Base-by-base conservation (phyloP, 768 basidiomycete species). In the Dacryopinax spathularia region DNA sequence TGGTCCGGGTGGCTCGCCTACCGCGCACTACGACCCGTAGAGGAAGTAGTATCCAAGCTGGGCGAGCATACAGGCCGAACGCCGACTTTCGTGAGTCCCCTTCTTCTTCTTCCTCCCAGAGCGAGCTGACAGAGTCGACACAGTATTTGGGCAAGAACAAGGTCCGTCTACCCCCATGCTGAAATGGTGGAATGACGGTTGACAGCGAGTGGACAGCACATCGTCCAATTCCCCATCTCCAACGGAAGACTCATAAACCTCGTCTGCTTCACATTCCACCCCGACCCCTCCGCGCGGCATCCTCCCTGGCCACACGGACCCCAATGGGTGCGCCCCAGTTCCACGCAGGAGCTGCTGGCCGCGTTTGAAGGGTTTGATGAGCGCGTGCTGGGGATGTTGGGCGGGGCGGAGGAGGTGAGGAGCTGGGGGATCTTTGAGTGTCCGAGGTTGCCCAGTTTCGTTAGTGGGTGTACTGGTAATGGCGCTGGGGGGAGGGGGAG, bases 391-490 rank as follows among this genome's bases (percentile, higher is more conserved):
- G 10, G 6, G 25, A 56, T 56, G 48, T 29, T 56, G 13, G 10
- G 25, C 6, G 48, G 48, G 25, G 48, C 31, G 13, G 29, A 18
- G 22, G 25, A 56, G 18, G 48, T 56, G 22, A 3, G 20, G 18
- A 75, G 72, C 67, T 82, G 81, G 48, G 48, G 25, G 29, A 29
- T 56, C 3, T 56, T 56, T 20, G 48, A 56, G 29, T 56, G n/a
- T n/a, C n/a, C n/a, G n/a, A n/a, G n/a, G n/a, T 56, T 15, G 25
- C 48, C 12, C 48, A 22, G 13, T 29, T 56, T 5, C 48, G 25
- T 3, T 56, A 22, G 13, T 56, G 31, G 25, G 48, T 29, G 18
- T 56, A n/a, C 48, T 56, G 48, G 48, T 5, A 56, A 56, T 29
- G 29, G n/a, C n/a, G n/a, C n/a, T n/a, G n/a, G n/a, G n/a, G n/a